Evolutionary conservation across 139 green algal species (phyloP).

Genomic region (Auxenochlorella protothecoides): DNA sequence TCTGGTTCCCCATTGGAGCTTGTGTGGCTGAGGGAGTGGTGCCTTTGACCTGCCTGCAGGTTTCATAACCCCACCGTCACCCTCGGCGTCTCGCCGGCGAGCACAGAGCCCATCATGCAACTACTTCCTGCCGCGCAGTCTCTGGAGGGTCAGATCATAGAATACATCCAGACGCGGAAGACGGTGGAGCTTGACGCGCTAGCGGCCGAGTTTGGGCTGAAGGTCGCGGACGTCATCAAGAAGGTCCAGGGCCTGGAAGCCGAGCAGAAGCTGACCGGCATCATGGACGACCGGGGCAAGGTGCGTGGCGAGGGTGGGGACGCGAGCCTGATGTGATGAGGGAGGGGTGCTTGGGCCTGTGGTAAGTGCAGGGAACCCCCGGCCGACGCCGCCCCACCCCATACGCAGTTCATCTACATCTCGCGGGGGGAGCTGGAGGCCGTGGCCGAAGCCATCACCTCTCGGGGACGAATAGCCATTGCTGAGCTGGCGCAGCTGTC

Average conservation of each 20-base stretch:
- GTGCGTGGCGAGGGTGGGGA: constrained; percentile 10
- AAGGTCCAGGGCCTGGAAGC: constrained; percentile 64
- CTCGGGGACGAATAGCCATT: constrained; percentile 67
- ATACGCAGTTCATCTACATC: constrained; percentile 85
- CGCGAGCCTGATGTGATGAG: not conserved
- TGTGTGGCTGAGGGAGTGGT: constrained; percentile 5
- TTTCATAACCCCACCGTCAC: not conserved
- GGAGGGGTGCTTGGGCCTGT: not conserved
- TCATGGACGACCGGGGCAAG: constrained; percentile 94
- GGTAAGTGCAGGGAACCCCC: not conserved
- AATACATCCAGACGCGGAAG: constrained; percentile 65
- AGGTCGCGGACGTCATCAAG: constrained; percentile 62
- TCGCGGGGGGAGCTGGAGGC: constrained; percentile 75
- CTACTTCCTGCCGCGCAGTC: constrained; percentile 21
- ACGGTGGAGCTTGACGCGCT: constrained; percentile 78
- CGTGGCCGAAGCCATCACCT: constrained; percentile 65
- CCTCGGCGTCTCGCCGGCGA: too few species aligned
- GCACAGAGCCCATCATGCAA: not conserved
- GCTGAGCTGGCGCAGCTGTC: constrained; percentile 56
- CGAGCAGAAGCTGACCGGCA: constrained; percentile 63
- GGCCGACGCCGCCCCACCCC: not conserved
- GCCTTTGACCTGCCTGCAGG: not conserved
- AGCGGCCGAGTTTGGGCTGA: constrained; percentile 73
- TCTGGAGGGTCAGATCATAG: constrained; percentile 51
- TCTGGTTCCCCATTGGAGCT: not conserved